phyloP scores from a whole-genome alignment of 305 asterid genomes.

The Andrographis paniculata region DNA sequence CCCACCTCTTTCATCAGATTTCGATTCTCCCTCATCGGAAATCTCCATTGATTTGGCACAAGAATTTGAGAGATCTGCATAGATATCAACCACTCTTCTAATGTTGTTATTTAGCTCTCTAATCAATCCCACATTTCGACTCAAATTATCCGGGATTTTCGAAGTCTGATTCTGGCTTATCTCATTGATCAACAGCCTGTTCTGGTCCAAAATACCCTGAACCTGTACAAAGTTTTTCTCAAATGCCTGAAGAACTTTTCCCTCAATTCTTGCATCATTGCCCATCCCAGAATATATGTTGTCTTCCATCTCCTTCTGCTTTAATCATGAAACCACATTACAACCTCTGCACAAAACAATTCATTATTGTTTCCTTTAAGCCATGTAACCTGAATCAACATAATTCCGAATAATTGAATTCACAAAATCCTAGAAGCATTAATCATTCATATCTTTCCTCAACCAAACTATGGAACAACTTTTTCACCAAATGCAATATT shows the following conservation, averaged over 20 bases:
- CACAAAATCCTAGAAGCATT: too few relatives aligned
- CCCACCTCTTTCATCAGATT: constrained; percentile 37
- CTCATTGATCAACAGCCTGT: constrained; percentile 67
- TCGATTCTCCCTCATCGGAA: constrained; percentile 78
- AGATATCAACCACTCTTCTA: constrained; percentile 72
- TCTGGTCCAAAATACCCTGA: constrained; percentile 70
- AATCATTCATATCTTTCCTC: too few relatives aligned
- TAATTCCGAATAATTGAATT: too few relatives aligned
- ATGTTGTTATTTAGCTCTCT: constrained; percentile 80
- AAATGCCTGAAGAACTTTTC: constrained; percentile 58
- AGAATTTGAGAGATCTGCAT: constrained; percentile 62
- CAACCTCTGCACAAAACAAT: not conserved
- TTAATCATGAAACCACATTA: too few relatives aligned
- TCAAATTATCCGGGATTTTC: constrained; percentile 66
- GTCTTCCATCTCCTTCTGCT: too few relatives aligned
- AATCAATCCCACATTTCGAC: constrained; percentile 71
- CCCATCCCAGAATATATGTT: constrained; percentile 34
- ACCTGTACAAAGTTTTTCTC: constrained; percentile 85
- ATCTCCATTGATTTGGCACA: constrained; percentile 55
- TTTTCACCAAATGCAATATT: too few relatives aligned
- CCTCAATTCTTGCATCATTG: constrained; percentile 50
- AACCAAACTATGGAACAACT: too few relatives aligned
- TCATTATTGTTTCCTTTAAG: not conserved
- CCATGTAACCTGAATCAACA: not conserved
- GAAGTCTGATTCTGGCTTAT: constrained; percentile 92